phyloP scores from a whole-genome alignment of 73 alveolate genomes.

The Paramecium bursaria region DNA sequence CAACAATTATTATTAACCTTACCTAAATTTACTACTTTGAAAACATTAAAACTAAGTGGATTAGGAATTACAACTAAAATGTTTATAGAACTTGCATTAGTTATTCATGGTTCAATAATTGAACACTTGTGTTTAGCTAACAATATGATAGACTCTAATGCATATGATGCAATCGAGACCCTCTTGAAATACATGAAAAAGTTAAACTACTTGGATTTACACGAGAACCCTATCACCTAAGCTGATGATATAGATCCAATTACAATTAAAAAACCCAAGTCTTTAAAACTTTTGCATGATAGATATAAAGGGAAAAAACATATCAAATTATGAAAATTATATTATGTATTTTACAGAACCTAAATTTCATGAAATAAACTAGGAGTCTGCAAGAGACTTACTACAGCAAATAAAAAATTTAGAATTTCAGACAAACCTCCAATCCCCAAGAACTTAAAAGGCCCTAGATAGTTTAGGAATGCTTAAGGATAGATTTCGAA shows the following conservation, averaged over 20 bases:
- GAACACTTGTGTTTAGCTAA: slow-evolving; percentile 10
- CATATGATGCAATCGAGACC: slow-evolving; percentile 25
- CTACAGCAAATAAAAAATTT: neutral
- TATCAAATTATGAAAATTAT: slow-evolving; percentile 22
- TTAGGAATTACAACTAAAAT: slow-evolving; percentile 1
- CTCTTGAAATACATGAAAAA: slow-evolving; percentile 2
- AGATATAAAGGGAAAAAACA: slow-evolving; percentile 31
- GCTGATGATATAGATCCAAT: no score
- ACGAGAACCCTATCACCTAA: slow-evolving; percentile 3
- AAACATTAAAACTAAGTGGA: slow-evolving; percentile 18
- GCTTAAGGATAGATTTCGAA: neutral
- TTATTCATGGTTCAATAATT: neutral
- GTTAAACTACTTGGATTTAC: slow-evolving; percentile 1
- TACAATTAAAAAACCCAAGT: no score
- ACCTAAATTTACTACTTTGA: neutral
- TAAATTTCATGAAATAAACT: slow-evolving; percentile 45
- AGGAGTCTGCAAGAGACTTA: slow-evolving; percentile 13
- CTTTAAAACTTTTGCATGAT: no score
- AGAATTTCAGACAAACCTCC: slow-evolving; percentile 20
- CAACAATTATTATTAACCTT: neutral
- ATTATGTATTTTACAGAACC: slow-evolving; percentile 49
- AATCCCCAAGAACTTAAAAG: slow-evolving; percentile 46
- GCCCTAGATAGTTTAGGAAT: neutral
- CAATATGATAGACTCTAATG: slow-evolving; percentile 30
- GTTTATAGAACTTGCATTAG: slow-evolving; percentile 8